These are phyloP conservation scores for Metschnikowia cerradonensis DNA, from an alignment of 805 yeast genomes.

Conservation along the genomic window DNA sequence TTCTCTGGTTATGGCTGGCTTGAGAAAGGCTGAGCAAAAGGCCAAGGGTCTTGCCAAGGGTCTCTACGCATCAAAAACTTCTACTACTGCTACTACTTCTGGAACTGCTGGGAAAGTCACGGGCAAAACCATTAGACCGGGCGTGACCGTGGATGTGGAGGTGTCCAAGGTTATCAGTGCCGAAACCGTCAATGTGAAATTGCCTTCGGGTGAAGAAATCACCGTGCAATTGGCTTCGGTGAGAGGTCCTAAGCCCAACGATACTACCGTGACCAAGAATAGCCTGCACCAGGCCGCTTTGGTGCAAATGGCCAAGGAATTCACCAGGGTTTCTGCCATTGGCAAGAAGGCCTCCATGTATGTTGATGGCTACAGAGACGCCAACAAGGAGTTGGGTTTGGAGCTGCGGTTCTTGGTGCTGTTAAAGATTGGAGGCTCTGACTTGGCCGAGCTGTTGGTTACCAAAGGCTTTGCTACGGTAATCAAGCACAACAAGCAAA, in stretches of 20 bases:
- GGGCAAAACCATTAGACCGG: constrained; percentile 33
- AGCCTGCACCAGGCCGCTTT: constrained; percentile 43
- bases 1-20: constrained; percentile 52
- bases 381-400: constrained; percentile 48
- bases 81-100: constrained; percentile 4
- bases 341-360: constrained; percentile 65
- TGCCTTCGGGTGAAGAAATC: constrained; percentile 47
- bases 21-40: constrained; percentile 60
- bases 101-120: constrained; percentile 5
- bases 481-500: constrained; percentile 70
- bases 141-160: constrained; percentile 47
- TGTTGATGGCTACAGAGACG: constrained; percentile 62
- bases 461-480: constrained; percentile 72
- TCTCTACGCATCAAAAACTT: constrained; percentile 30
- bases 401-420: constrained; percentile 68
- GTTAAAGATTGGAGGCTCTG: constrained; percentile 45
- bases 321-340: constrained; percentile 59
- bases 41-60: constrained; percentile 60
- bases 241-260: constrained; percentile 68
- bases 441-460: constrained; percentile 60
- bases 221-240: constrained; percentile 75
- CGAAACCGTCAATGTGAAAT: constrained; percentile 59
- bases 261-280: constrained; percentile 42
- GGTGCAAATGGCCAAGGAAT: constrained; percentile 68
- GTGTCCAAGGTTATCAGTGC: constrained; percentile 62